Base-by-base conservation (phyloP, 2,329 filamentous ascomycete species). In the Xylaria sp. region DNA sequence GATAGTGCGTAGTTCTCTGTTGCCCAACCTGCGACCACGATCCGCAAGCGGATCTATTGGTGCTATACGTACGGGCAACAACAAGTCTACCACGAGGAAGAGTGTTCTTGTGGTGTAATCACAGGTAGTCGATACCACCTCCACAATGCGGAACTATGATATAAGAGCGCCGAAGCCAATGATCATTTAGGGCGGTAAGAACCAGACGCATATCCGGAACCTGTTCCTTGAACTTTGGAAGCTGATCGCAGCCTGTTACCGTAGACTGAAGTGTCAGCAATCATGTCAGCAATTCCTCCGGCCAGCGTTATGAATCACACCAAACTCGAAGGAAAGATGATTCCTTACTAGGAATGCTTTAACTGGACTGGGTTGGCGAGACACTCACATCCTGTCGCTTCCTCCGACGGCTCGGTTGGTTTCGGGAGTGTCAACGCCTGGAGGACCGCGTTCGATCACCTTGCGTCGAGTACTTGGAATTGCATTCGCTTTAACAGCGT, bases 371-470 rank as follows among this genome's bases (percentile, higher is more conserved):
- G 82, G 86, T 83, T 87, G 76, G 77, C 78, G 76, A 89, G 86
- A 87, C 85, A 97, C 94, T 97, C 93, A 97, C 94, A 97, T 97
- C 92, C 94, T 91, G 86, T 94, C 92, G 87, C 91, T 93, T 84
- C 91, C 90, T 82, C 90, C 91, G 79, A 92, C 89, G 83, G 90
- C 90, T 83, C 91, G 89, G 86, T 87, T 91, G 82, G 90, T 90
- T 79, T 92, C 90, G 76, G 90, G 89, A 81, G 88, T 90, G 80
- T 93, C 89, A 77, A 88, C 86, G 73, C 83, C 83, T 76, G 84
- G 83, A 77, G 84, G 86, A 80, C 86, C 87, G 78, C 89, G 89
- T 80, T 92, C 92, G 78, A 94, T 90, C 85, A 94, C 91, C 89
- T 95, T 94, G 84, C 92, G 92, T 83, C 93, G 92, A 83, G 88